Evolutionary conservation across 495 filamentous ascomycete species (phyloP).

Genomic region (Penicillium cataractarum): DNA sequence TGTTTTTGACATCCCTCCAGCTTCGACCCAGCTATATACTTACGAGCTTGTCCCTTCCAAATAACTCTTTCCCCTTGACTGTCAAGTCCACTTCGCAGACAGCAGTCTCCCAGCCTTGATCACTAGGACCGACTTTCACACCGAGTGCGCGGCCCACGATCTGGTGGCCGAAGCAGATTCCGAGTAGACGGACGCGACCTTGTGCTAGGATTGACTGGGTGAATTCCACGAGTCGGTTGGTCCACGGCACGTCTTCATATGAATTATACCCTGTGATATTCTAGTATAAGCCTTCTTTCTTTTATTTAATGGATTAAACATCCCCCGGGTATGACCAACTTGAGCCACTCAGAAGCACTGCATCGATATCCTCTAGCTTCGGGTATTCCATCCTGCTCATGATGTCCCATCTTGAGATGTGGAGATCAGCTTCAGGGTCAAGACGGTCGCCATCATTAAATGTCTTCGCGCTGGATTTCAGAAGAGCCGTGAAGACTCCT

Average conservation of each 20-base stretch:
- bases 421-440: constrained; percentile 51
- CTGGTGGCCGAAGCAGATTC: constrained; percentile 91
- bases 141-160: constrained; percentile 80
- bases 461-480: constrained; percentile 54
- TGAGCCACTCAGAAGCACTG: constrained; percentile 79
- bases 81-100: constrained; percentile 74
- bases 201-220: constrained; percentile 60
- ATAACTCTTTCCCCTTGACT: constrained; percentile 69
- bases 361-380: constrained; percentile 72
- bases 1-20: background rate
- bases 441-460: constrained; percentile 33
- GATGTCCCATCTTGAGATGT: constrained; percentile 70
- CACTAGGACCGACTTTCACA: constrained; percentile 64
- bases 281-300: background rate
- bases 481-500: constrained; percentile 69
- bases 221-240: constrained; percentile 73
- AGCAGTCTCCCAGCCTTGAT: constrained; percentile 78
- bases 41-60: constrained; percentile 70
- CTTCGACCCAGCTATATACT: constrained; percentile 27
- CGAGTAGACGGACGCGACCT: constrained; percentile 67
- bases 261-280: constrained; percentile 53
- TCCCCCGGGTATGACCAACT: constrained; percentile 38
- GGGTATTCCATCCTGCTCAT: constrained; percentile 66
- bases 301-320: background rate
- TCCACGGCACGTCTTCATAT: constrained; percentile 76